Evolutionary conservation across 306 rosid genomes (phyloP), one percentile per base, ranked within the genome.

Genomic region (Fagus crenata): DNA sequence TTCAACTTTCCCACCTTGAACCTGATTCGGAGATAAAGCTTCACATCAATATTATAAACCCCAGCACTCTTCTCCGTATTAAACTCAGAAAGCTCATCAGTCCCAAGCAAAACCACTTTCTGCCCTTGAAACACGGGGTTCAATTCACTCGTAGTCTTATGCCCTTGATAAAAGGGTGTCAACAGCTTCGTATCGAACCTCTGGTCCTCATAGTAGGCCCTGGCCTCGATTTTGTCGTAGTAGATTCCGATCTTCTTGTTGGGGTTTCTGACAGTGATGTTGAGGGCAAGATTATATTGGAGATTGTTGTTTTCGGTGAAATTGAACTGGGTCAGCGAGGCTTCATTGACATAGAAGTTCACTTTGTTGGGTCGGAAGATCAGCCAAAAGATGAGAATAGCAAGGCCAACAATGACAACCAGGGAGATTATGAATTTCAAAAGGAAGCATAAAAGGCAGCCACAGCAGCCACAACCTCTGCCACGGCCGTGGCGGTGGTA

Each of bases 181-280:
- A 86, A 58, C 33, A 75, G 73, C 7, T 64, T 8, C 11, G 80
- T 32, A 0, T 0, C 13, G 14, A 89, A 79, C 73, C 79, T n/a
- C 0, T n/a, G 9, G 9, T 65, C 86, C 2, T 79, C 74, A 51
- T 89, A 89, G 67, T 49, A 75, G 0, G 79, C 81, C 7, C 69
- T 40, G 6, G 65, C 87, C 46, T 86, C 86, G 3, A 83, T 73
- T 7, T 13, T 0, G 28, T 86, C 87, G 77, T 88, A 86, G 78
- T 85, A 85, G 49, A 86, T 15, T 49, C 55, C 43, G 53, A 89
- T 78, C 5, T 46, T 68, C 5, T 58, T 83, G 90, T 82, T 87
- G 14, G 90, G 80, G 78, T 86, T 87, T 7, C 93, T 77, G 1
- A 80, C 68, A 1, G 89, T 84, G 88, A 84, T 71, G 81, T 79